Conservation (phyloP, 352 stramenopile genomes). For the Pythium plurisporium region DNA sequence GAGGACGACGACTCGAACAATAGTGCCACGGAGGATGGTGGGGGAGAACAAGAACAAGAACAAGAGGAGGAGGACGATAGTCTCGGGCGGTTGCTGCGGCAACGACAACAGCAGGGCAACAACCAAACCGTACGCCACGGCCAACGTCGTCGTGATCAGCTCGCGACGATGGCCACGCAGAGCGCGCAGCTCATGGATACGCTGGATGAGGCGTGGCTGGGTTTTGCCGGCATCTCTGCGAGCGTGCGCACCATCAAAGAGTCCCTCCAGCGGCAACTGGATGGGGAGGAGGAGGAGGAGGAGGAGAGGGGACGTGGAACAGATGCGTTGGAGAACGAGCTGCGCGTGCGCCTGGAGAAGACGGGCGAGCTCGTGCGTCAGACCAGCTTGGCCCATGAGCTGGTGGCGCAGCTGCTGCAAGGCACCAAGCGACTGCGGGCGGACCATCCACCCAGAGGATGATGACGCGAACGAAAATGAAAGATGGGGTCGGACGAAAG, state of each 20-base stretch:
- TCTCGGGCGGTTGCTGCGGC: conserved; percentile 24
- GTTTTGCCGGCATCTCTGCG: conserved; percentile 29
- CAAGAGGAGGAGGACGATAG: conserved; percentile 24
- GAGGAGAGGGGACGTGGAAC: neutral
- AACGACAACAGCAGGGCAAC: conserved; percentile 2
- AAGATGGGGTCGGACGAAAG: neutral
- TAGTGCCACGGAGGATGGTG: neutral
- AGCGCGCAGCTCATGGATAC: conserved; percentile 26
- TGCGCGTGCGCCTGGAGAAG: conserved; percentile 23
- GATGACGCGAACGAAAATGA: conserved; percentile 6
- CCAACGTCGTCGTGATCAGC: no score
- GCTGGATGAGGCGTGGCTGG: conserved; percentile 32
- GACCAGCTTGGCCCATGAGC: conserved; percentile 21
- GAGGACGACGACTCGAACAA: neutral
- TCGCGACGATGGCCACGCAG: conserved; percentile 10
- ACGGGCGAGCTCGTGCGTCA: conserved; percentile 26
- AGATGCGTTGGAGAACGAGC: conserved; percentile 13
- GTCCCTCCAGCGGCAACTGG: conserved; percentile 6
- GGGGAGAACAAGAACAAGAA: neutral
- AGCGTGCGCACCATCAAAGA: conserved; percentile 23
- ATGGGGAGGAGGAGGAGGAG: conserved; percentile 1
- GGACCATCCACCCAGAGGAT: neutral
- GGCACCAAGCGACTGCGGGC: conserved; percentile 1
- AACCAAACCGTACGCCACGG: no score
- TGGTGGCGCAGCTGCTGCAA: conserved; percentile 25